phyloP scores from a whole-genome alignment of 2,329 filamentous ascomycete genomes.

The Beauveria caledonica region DNA sequence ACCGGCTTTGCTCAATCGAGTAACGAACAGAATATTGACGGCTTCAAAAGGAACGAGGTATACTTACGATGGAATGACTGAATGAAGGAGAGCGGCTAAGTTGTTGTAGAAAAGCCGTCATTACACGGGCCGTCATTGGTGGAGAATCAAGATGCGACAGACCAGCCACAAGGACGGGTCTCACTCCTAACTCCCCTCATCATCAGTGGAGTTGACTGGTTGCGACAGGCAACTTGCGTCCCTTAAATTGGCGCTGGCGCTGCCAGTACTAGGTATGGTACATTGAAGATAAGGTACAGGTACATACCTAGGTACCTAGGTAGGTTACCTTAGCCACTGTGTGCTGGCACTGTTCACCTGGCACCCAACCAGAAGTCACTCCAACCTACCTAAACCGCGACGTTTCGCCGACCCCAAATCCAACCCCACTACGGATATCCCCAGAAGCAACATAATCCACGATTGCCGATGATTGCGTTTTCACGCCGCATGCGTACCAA shows the following conservation, averaged over 20 bases:
- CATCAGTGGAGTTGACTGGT: background rate
- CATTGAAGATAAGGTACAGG: too few species aligned
- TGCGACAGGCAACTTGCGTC: background rate
- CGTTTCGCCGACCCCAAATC: background rate
- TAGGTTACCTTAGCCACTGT: background rate
- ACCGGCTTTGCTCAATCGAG: background rate
- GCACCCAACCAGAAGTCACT: background rate
- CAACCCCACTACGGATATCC: background rate
- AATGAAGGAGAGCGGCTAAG: background rate
- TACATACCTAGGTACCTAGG: too few species aligned
- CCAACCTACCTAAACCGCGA: background rate
- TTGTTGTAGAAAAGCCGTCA: background rate
- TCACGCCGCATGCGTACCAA: background rate
- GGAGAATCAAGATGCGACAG: conserved; percentile 6
- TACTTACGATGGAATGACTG: background rate
- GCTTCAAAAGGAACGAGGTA: background rate
- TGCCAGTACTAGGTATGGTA: too few species aligned
- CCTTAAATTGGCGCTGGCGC: too few species aligned
- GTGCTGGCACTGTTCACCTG: background rate
- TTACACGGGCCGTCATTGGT: background rate
- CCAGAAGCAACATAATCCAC: background rate
- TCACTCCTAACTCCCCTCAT: too few species aligned
- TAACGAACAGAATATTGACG: background rate
- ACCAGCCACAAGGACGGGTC: too few species aligned
- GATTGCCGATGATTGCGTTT: background rate